Evolutionary conservation across 164 flowering plant genomes (phyloP).

Genomic region (Paratinospora sagittata): DNA sequence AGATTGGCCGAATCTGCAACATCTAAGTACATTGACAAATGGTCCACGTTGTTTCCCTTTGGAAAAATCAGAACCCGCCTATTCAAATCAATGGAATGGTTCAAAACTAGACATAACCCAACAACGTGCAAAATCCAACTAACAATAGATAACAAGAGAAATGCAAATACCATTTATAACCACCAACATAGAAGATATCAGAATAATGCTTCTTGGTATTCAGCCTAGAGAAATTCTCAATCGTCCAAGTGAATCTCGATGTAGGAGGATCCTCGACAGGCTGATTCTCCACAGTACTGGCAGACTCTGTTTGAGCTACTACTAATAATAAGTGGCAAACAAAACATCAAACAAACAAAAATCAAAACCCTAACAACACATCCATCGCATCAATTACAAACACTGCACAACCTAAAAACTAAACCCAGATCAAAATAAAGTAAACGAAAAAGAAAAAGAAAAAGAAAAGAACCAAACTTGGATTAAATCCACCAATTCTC

Average conservation of each 20-base stretch:
- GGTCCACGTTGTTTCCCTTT: conserved; percentile 77
- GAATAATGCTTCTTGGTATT: conserved; percentile 73
- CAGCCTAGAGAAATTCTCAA: conserved; percentile 60
- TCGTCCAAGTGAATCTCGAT: conserved; percentile 64
- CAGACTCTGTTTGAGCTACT: conserved; percentile 50
- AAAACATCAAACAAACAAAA: conserved; percentile 5
- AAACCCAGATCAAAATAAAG: background rate
- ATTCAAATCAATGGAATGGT: conserved; percentile 14
- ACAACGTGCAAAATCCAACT: no score
- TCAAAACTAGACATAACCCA: no score
- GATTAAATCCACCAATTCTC: conserved; percentile 21
- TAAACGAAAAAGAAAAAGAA: background rate
- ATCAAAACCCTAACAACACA: conserved; percentile 22
- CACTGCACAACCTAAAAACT: background rate
- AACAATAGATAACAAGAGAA: background rate
- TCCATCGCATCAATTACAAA: no score
- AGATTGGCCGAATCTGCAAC: conserved; percentile 61
- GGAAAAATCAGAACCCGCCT: conserved; percentile 79
- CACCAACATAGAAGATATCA: conserved; percentile 54
- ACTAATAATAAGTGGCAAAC: conserved; percentile 11
- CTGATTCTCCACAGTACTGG: conserved; percentile 55
- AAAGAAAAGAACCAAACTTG: background rate
- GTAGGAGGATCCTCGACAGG: conserved; percentile 59
- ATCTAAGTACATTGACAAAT: conserved; percentile 75
- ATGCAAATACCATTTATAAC: conserved; percentile 54